These are phyloP conservation scores for Hemerocallis citrina DNA, from an alignment of 106 monocot species.

Conservation along the genomic window DNA sequence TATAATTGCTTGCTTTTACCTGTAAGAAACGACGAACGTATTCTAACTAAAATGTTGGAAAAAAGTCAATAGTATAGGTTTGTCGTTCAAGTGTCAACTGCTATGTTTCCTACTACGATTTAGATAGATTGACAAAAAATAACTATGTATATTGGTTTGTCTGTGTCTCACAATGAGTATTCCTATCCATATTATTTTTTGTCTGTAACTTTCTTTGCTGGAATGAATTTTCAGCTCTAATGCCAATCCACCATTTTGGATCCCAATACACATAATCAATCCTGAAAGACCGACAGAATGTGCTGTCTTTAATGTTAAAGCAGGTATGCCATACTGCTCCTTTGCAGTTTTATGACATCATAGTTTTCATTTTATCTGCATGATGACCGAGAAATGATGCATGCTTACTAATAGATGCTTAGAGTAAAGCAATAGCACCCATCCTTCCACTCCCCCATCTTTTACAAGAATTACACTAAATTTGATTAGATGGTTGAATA, in stretches of 20 bases:
- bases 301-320: constrained; percentile 92
- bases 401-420: neutral
- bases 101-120: neutral
- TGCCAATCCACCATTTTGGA: constrained; percentile 94
- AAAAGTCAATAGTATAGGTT: no score
- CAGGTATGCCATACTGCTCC: constrained; percentile 38
- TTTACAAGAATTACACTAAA: no score
- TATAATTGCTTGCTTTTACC: no score
- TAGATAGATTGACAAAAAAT: neutral
- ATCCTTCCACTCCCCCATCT: no score
- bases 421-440: neutral
- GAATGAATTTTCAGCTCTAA: constrained; percentile 60
- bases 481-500: no score
- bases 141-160: neutral
- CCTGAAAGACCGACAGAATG: constrained; percentile 99
- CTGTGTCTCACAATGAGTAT: neutral
- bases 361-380: constrained; percentile 1
- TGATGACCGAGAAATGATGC: neutral
- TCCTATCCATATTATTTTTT: neutral
- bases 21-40: no score
- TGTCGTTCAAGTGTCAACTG: no score
- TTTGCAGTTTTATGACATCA: neutral
- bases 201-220: neutral
- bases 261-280: constrained; percentile 92
- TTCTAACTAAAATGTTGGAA: no score